Base-by-base conservation (phyloP, 2,329 filamentous ascomycete species). In the Cytospora piceicola region DNA sequence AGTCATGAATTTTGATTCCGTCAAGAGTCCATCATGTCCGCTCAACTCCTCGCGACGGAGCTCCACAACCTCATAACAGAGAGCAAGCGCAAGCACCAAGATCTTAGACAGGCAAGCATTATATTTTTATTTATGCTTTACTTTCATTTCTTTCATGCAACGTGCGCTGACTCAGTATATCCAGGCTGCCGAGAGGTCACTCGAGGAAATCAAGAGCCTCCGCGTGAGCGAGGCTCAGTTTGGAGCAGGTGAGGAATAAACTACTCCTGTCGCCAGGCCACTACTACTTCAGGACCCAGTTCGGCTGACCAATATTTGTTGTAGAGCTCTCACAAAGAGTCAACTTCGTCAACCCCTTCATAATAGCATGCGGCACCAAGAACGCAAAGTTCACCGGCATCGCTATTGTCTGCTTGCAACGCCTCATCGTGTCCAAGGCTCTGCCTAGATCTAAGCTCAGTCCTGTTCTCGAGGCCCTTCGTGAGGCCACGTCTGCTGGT, bases 1-100 rank as follows among this genome's bases (percentile, higher is more conserved):
- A 55, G 61, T 57, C 39, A 63, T 63, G 61, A 63, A 63, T 57
- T 39, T 63, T 52, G 61, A 53, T 27, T 24, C 42, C 22, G 61
- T 58, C 63, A 17, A 63, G 57, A 66, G 64, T 53, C 55, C 77
- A 89, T 81, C 73, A 97, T 97, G 93, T 96, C 93, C 77, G 90
- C 93, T 73, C 92, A 96, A 85, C 89, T 97, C 74, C 85, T 97
- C 73, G 88, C 90, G 75, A 89, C 91, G 66, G 94, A 97, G 85
- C 87, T 97, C 77, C 87, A 90, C 74, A 96, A 92, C 80, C 87
- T 97, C 76, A 90, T 97, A 73, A 92, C 96, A 78, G 95, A 99
- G 82, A 95, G 94, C 76, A 98, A 96, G 80, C 88, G 94, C 73
- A 98, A 96, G 79, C 90, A 97, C 77, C 88, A 90, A 71, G 95